Evolutionary conservation across 495 filamentous ascomycete species (phyloP), one percentile per base, ranked within the genome.

Genomic region (Aspergillus baeticus): DNA sequence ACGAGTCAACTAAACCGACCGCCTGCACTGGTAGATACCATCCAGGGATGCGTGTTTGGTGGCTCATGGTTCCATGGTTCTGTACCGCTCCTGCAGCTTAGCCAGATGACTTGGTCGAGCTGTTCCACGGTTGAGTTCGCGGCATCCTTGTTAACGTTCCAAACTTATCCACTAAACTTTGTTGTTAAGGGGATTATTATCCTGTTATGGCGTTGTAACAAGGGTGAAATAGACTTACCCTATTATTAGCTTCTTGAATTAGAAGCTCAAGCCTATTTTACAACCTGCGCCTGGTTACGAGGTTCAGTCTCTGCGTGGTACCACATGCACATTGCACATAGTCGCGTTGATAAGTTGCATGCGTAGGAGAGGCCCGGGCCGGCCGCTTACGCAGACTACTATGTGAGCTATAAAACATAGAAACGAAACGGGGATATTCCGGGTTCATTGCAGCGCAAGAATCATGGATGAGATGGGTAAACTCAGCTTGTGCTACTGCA

Each of bases 291-390:
- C 21, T 14, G 29, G 21, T n/a, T 48, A 22, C 37, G 6, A 11
- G 38, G 34, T 44, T 33, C 55, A 58, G 45, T 20, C 49, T 39
- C 18, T 23, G 20, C 42, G 48, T 58, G 31, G 51, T 52, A 60
- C 61, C 50, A 37, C 51, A 58, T 55, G 45, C 34, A 49, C 34
- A 51, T 38, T 51, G 23, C 8, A 51, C 31, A 52, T 34, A 47
- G 17, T 38, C 5, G 21, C 22, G 22, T 43, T 51, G 21, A 20
- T 22, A 20, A 44, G 34, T 50, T 55, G 59, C 42, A 59, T 51
- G 33, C 46, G 21, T 46, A 59, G 57, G 58, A 52, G 45, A 66
- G 63, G 63, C 55, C 57, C 63, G 63, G 63, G 39, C 63, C 63
- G 60, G 54, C 42, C 57, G 63, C 52, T n/a, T n/a, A 34, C 35